Evolutionary conservation across 768 basidiomycete species (phyloP).

Genomic region (Dioszegia crocea): DNA sequence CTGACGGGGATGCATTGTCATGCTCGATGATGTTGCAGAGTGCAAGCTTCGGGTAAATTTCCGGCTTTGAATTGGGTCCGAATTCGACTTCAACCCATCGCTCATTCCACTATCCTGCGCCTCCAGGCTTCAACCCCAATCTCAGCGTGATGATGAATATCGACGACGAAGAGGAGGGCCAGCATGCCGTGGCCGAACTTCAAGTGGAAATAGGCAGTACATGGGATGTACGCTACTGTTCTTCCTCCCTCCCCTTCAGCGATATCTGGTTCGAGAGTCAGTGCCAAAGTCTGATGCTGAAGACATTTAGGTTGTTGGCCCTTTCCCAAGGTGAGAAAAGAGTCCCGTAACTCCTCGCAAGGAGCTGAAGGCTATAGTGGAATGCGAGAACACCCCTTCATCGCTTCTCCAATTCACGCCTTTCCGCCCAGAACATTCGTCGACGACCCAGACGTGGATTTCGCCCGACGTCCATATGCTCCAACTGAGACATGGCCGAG

Average conservation of each 20-base stretch:
- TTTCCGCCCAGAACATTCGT: constrained; percentile 11
- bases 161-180: background rate
- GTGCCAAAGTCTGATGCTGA: no score
- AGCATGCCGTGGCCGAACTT: background rate
- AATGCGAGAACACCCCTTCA: constrained; percentile 40
- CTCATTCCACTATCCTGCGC: no score
- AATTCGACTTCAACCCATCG: no score
- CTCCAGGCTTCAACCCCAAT: no score
- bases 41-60: no score
- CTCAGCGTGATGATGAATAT: background rate
- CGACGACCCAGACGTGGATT: constrained; percentile 25
- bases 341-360: background rate
- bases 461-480: constrained; percentile 24
- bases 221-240: background rate
- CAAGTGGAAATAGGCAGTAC: background rate
- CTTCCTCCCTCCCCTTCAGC: background rate
- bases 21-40: no score
- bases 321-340: background rate
- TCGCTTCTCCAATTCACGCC: constrained; percentile 27
- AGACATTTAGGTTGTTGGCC: background rate
- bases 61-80: no score
- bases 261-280: no score
- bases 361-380: constrained; percentile 17
- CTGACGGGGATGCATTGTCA: no score
- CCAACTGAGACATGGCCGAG: constrained; percentile 30